Evolutionary conservation across 2,329 filamentous ascomycete species (phyloP), one percentile per base, ranked within the genome.

Genomic region (Penicillium sp.): DNA sequence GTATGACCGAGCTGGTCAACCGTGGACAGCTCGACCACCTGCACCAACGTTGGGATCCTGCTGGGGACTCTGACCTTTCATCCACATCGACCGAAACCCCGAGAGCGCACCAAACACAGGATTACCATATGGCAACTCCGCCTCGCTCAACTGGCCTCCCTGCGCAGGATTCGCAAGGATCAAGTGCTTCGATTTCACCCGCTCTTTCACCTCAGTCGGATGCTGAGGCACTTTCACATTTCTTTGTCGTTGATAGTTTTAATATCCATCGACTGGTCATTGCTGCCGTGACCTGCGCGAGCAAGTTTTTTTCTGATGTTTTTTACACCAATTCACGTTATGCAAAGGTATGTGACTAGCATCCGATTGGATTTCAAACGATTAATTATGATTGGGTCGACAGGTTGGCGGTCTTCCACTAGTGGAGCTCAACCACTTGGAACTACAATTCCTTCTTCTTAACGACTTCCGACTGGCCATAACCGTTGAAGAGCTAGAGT

Each of bases 321-420:
- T 99, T 99, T 67, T 99, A 97, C 72, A 99, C 94, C 9, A 99
- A 99, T 74, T 97, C 94, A 51, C 85, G 94, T 85, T 99, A 99
- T 73, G 94, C 94, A 56, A 99, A 97, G 89, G 94, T 96, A 81
- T 60, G 80, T 76, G 14, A 32, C 42, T 53, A 32, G 29, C 36
- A 40, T 39, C 19, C 7, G 29, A 49, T 29, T 29, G 7, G 14
- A n/a, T 23, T 13, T 35, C 14, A 42, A 4, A 18, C 7, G 7
- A 8, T 53, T 57, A 36, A 57, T 35, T 3, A 14, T 23, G 6
- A 34, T 13, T 9, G 27, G 8, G 27, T 34, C 5, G 47, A 43
- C 59, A 99, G 93, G 94, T 99, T 68, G 94, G 94, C 58, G 94
- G 94, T 45, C 81, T 99, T 16, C 94, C 94, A 2, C 79, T 97